Base-by-base conservation (phyloP, 305 asterid genomes). In the Fraxinus angustifolia region DNA sequence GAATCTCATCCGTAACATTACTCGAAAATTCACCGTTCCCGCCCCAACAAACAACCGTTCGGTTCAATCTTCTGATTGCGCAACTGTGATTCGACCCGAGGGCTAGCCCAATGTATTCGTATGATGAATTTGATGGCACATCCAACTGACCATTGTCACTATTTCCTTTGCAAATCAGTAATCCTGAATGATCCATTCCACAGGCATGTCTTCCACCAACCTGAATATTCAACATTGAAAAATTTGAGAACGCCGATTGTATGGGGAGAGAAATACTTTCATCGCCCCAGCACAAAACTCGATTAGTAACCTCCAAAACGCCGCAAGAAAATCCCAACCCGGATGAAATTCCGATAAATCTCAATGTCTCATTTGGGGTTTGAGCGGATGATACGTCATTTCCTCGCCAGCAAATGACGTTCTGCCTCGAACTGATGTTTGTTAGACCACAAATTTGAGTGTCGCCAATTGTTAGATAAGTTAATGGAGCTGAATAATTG, bases 1-100 rank as follows among this genome's bases (percentile, higher is more conserved):
- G 88, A 75, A 88, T 77, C 67, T 40, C 83, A 16, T 80, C 79
- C 0, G 78, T 79, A 38, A 87, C 16, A 71, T 73, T 78, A 45
- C 82, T 87, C 0, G 87, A 80, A 82, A 84, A 88, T 31, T 35
- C 82, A 5, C 92, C 92, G 77, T 81, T 85, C 60, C 90, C 91
- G 31, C 99, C 99, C 97, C 98, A 96, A 82, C 98, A 96, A 42
- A 91, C 85, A 0, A 94, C 95, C 3, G 93, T 87, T 58, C 87
- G 86, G 79, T 92, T 90, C 82, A 84, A 71, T 80, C 91, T 86
- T 78, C 92, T 74, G 76, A 92, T 84, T 28, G 88, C 99, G 80
- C 99, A 96, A 76, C 85, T 88, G 87, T 94, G 97, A 79, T 87
- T 90, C 4, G 86, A 87, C 8, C 99, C 99, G 8, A 94, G 87